These are phyloP conservation scores for Sugiyamaella japonica DNA, from an alignment of 1,139 yeast genomes.

Conservation along the genomic window DNA sequence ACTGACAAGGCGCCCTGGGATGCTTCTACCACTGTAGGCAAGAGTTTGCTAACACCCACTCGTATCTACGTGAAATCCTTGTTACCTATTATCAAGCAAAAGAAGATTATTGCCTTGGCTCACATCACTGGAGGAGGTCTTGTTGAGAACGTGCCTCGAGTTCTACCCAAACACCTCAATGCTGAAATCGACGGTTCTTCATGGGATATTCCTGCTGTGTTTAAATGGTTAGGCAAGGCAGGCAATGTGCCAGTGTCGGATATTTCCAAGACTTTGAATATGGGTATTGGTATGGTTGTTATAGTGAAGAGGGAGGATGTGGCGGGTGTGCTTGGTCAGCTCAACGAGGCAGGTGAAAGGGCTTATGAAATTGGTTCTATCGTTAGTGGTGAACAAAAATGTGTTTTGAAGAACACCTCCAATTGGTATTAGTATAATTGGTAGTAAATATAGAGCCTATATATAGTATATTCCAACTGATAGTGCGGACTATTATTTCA, in stretches of 20 bases:
- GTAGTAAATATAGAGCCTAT: no score
- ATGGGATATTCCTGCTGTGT: constrained; percentile 86
- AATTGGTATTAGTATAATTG: constrained; percentile 63
- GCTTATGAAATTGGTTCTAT: constrained; percentile 80
- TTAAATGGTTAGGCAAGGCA: constrained; percentile 89
- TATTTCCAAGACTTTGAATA: constrained; percentile 84
- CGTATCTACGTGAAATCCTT: constrained; percentile 91
- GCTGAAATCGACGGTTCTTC: constrained; percentile 76
- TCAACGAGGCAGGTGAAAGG: constrained; percentile 68
- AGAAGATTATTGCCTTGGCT: constrained; percentile 80
- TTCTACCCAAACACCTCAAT: constrained; percentile 75
- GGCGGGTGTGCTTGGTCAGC: constrained; percentile 52
- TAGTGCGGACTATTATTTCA: no score
- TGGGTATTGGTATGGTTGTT: constrained; percentile 97
- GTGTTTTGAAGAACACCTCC: constrained; percentile 65
- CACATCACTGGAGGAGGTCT: constrained; percentile 99
- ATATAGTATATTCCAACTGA: no score
- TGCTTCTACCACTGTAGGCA: constrained; percentile 70
- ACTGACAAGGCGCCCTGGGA: constrained; percentile 85
- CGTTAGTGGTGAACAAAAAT: constrained; percentile 57
- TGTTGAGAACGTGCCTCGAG: constrained; percentile 94
- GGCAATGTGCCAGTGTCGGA: constrained; percentile 89
- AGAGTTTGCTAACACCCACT: constrained; percentile 85
- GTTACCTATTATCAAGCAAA: constrained; percentile 58
- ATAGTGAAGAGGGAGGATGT: constrained; percentile 68